Conservation (phyloP, 2,329 filamentous ascomycete genomes). For the Pseudogymnoascus sp. region DNA sequence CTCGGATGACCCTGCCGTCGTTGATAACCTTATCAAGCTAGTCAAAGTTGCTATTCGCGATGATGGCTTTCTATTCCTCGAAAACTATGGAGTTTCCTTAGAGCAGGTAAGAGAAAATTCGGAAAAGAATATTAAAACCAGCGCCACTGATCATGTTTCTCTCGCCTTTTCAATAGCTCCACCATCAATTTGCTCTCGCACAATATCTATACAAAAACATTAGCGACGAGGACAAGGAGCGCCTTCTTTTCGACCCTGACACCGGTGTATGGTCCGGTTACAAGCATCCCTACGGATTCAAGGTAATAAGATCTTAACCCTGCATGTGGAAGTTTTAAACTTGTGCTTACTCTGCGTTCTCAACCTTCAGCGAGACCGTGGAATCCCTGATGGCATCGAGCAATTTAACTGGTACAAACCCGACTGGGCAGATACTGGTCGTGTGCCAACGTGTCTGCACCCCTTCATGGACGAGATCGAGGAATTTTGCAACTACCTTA, state of each 20-base stretch:
- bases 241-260: slow-evolving; percentile 42
- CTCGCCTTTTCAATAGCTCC: slow-evolving; percentile 32
- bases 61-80: slow-evolving; percentile 42
- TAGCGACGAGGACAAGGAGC: slow-evolving; percentile 43
- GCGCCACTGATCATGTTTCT: background rate
- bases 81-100: slow-evolving; percentile 45
- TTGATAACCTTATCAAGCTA: slow-evolving; percentile 39
- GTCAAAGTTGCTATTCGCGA: slow-evolving; percentile 39
- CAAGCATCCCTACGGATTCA: slow-evolving; percentile 43
- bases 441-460: slow-evolving; percentile 39
- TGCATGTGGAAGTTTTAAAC: background rate
- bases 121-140: background rate
- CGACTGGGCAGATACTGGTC: slow-evolving; percentile 40
- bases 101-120: slow-evolving; percentile 26
- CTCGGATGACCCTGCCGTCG: slow-evolving; percentile 37
- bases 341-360: background rate
- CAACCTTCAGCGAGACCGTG: slow-evolving; percentile 34
- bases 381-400: slow-evolving; percentile 43
- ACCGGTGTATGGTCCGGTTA: slow-evolving; percentile 44
- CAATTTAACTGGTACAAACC: slow-evolving; percentile 48
- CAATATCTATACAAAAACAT: slow-evolving; percentile 47
- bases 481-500: slow-evolving; percentile 42
- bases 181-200: slow-evolving; percentile 46
- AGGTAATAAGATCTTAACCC: slow-evolving; percentile 25
- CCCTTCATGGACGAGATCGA: slow-evolving; percentile 47